Percentiles rank a stretch among this genome's conserved stretches.
Conservation (phyloP, 805 yeast genomes). For the Barnettozyma pratensis region DNA sequence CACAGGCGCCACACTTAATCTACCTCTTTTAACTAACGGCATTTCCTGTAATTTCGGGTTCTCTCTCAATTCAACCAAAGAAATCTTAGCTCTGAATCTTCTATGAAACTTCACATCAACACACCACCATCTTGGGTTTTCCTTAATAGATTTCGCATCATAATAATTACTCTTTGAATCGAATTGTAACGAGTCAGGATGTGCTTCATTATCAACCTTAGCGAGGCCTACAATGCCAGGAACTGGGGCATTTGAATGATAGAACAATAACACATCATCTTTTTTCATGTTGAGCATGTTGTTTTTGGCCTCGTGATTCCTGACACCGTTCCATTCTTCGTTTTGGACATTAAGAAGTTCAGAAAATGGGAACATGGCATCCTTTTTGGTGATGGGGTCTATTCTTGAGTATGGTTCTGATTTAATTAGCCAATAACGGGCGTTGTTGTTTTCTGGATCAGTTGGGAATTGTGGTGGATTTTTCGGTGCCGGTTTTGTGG, state of each 20-base stretch:
- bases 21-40: conserved; percentile 42
- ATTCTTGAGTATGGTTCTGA: conserved; percentile 49
- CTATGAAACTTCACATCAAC: conserved; percentile 43
- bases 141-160: conserved; percentile 39
- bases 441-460: conserved; percentile 22
- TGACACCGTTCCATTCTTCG: conserved; percentile 57
- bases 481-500: conserved; percentile 25
- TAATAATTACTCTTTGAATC: conserved; percentile 40
- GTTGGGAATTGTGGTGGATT: conserved; percentile 30
- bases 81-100: conserved; percentile 37
- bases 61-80: conserved; percentile 35
- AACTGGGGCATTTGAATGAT: conserved; percentile 48
- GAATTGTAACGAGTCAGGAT: conserved; percentile 37
- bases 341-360: conserved; percentile 33
- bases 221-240: conserved; percentile 55
- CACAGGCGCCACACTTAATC: conserved; percentile 50
- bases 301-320: conserved; percentile 54
- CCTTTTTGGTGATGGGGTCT: conserved; percentile 41
- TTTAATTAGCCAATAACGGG: conserved; percentile 48
- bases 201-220: conserved; percentile 29
- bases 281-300: conserved; percentile 41
- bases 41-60: conserved; percentile 32
- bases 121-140: conserved; percentile 52
- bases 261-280: conserved; percentile 46
- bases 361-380: conserved; percentile 43